Percentiles rank a stretch among this genome's conserved stretches.
Evolutionary conservation across 495 filamentous ascomycete species (phyloP).

Genomic region (Recurvomyces mirabilis): DNA sequence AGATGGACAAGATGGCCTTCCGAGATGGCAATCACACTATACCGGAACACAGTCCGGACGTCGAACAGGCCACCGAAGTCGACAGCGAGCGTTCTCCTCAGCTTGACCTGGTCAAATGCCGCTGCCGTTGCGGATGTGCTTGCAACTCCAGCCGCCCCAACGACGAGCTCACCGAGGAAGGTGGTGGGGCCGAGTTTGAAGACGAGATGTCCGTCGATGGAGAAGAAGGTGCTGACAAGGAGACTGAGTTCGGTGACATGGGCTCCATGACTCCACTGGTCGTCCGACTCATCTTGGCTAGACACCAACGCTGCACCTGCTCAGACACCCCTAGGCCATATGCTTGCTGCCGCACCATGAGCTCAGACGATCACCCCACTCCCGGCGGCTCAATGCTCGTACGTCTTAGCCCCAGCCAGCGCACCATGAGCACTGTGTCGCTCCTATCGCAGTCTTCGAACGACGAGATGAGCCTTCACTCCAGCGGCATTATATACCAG

Average conservation of each 20-base stretch:
- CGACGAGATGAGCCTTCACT: neutral
- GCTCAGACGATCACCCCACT: neutral
- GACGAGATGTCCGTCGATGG: neutral
- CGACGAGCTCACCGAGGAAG: neutral
- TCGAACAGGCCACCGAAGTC: neutral
- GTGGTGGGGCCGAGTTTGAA: neutral
- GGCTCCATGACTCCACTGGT: neutral
- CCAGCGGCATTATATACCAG: neutral
- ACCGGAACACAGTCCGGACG: neutral
- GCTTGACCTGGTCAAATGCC: neutral
- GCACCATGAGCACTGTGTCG: neutral
- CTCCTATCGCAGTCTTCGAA: neutral
- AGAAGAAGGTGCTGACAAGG: neutral
- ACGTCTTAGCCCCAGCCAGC: neutral
- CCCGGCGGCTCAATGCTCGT: neutral
- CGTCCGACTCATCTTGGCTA: neutral
- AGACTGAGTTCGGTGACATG: conserved; percentile 3
- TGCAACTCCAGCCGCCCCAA: neutral
- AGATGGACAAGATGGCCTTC: neutral
- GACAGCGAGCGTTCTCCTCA: conserved; percentile 1
- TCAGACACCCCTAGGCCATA: too few species aligned
- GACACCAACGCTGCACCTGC: neutral
- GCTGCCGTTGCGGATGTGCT: neutral
- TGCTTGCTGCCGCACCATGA: neutral
- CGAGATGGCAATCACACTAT: neutral